Conservation (phyloP, 495 filamentous ascomycete genomes). For the Penicillium malachiteum region DNA sequence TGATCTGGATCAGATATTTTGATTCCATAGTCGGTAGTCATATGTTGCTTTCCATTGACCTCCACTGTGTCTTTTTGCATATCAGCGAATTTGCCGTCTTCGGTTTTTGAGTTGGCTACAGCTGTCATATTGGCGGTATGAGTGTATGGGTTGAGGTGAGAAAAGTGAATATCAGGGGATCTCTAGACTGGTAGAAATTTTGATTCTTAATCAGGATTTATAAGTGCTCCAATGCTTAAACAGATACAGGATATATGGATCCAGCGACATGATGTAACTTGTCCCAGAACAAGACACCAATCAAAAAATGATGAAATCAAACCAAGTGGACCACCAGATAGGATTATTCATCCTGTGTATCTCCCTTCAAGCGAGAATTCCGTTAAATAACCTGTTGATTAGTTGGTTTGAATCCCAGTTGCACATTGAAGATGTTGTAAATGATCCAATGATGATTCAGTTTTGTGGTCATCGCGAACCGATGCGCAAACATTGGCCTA, state of each 20-base stretch:
- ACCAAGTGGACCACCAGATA: too few relatives aligned
- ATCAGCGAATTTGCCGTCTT: conserved; percentile 30
- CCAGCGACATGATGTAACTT: too few relatives aligned
- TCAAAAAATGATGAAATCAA: too few relatives aligned
- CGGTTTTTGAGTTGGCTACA: conserved; percentile 4
- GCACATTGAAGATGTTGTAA: neutral
- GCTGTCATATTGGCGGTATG: conserved; percentile 9
- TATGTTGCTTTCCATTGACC: conserved; percentile 35
- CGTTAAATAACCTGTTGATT: neutral
- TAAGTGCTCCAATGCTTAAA: neutral
- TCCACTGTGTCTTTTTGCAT: conserved; percentile 36
- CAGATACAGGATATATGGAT: too few relatives aligned
- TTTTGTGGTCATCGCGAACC: conserved; percentile 1
- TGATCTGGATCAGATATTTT: conserved; percentile 73
- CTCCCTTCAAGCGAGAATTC: neutral
- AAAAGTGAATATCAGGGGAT: neutral
- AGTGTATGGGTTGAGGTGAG: neutral
- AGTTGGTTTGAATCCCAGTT: neutral
- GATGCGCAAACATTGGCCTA: neutral
- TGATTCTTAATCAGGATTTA: neutral
- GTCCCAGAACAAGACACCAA: too few relatives aligned
- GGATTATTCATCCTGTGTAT: too few relatives aligned
- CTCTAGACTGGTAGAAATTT: too few relatives aligned
- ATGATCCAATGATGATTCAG: conserved; percentile 10
- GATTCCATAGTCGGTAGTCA: conserved; percentile 79